Conservation (phyloP, 2,329 filamentous ascomycete species). For the Apiospora koreana region DNA sequence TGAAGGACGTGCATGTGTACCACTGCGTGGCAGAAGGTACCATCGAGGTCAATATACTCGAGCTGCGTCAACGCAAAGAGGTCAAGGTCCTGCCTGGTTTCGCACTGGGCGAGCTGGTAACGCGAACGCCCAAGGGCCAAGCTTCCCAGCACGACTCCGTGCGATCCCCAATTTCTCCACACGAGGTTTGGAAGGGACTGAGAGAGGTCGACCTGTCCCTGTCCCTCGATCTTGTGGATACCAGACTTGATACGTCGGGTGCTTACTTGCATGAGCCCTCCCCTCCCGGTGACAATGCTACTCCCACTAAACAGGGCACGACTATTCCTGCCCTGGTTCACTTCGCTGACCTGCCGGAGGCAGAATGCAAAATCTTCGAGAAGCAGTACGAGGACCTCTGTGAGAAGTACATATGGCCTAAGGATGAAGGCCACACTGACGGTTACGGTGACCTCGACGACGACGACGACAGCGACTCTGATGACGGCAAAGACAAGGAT, state of each 20-base stretch:
- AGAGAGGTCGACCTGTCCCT: conserved; percentile 23
- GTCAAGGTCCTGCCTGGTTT: conserved; percentile 17
- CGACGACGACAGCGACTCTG: not conserved
- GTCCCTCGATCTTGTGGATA: not conserved
- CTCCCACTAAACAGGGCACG: not conserved
- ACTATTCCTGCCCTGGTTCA: not conserved
- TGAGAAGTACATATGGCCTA: not conserved
- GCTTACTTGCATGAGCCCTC: not conserved
- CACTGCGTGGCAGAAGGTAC: conserved; percentile 40
- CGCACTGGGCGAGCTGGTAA: conserved; percentile 18
- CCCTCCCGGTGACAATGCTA: not conserved
- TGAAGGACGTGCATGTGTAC: conserved; percentile 38
- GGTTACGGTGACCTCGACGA: not conserved
- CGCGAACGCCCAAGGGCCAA: not conserved
- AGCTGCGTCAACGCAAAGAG: conserved; percentile 26
- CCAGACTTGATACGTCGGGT: not conserved
- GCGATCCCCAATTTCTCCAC: conserved; percentile 18
- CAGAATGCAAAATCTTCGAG: not conserved
- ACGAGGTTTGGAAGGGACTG: conserved; percentile 29
- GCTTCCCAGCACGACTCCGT: conserved; percentile 14
- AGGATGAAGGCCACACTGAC: not conserved
- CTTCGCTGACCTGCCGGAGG: not conserved
- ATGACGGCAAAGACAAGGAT: not conserved
- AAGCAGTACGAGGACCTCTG: not conserved
- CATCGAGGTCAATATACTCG: conserved; percentile 42